Conservation (phyloP, 371 early-diverging fungal genomes). For the Actinomortierella ambigua region DNA sequence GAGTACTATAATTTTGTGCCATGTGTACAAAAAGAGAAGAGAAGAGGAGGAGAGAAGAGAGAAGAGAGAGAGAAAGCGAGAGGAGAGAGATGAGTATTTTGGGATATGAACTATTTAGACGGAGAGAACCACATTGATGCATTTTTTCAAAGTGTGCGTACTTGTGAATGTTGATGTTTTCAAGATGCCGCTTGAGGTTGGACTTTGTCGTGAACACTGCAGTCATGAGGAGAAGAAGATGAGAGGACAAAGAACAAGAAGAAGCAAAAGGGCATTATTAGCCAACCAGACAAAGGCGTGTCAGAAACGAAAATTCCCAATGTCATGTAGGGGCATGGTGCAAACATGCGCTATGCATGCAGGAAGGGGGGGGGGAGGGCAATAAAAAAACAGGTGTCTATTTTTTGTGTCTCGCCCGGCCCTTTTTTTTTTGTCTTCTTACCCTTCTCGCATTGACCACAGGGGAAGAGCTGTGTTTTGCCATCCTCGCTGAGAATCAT, state of each 20-base stretch:
- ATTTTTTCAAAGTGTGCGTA: slow-evolving; percentile 1
- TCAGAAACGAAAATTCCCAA: too few relatives aligned
- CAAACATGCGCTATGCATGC: too few relatives aligned
- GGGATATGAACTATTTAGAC: too few relatives aligned
- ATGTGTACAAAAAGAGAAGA: slow-evolving; percentile 1
- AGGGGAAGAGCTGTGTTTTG: slow-evolving; percentile 33
- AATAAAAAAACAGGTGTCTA: background rate
- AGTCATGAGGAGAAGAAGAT: background rate
- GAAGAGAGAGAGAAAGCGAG: too few relatives aligned
- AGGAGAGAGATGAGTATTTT: too few relatives aligned
- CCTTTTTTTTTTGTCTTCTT: background rate
- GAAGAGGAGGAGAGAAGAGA: background rate
- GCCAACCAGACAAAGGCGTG: too few relatives aligned
- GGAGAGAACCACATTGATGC: too few relatives aligned
- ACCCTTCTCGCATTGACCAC: slow-evolving; percentile 29
- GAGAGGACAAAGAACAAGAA: background rate
- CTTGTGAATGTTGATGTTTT: slow-evolving; percentile 43
- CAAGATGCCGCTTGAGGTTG: slow-evolving; percentile 38
- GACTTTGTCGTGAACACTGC: slow-evolving; percentile 42
- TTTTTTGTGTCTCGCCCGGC: slow-evolving; percentile 1
- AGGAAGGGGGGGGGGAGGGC: too few relatives aligned
- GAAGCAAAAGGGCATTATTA: too few relatives aligned
- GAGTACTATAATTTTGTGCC: slow-evolving; percentile 46
- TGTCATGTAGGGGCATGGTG: too few relatives aligned
- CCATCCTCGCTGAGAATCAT: slow-evolving; percentile 35